phyloP scores from a whole-genome alignment of 164 flowering plant genomes.

The Litsea cubeba region DNA sequence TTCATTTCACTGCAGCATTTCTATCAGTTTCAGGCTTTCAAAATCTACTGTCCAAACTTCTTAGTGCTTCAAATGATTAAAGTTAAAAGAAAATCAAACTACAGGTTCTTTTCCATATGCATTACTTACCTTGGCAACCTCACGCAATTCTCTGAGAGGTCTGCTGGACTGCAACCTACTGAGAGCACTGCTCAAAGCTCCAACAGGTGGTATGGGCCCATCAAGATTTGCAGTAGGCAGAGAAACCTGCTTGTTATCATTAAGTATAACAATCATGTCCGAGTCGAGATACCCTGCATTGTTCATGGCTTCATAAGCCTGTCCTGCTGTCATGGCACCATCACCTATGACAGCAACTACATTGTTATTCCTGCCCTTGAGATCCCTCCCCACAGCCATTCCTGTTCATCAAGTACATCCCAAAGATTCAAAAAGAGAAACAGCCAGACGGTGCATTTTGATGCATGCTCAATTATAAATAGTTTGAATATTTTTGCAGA shows the following conservation, averaged over 20 bases:
- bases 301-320: conserved; percentile 99
- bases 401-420: conserved; percentile 42
- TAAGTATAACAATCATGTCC: conserved; percentile 93
- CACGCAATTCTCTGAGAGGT: conserved; percentile 89
- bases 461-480: background rate
- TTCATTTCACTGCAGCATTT: too few species aligned
- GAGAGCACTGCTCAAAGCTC: conserved; percentile 95
- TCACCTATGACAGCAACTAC: conserved; percentile 95
- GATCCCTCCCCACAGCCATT: conserved; percentile 96
- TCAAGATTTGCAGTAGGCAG: conserved; percentile 90
- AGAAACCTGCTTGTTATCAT: conserved; percentile 96
- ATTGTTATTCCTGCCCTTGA: conserved; percentile 72
- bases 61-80: too few species aligned
- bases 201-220: conserved; percentile 92
- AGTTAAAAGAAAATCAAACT: too few species aligned
- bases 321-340: conserved; percentile 99
- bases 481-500: background rate
- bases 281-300: conserved; percentile 97
- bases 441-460: background rate
- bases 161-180: conserved; percentile 88
- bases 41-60: too few species aligned
- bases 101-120: conserved; percentile 13
- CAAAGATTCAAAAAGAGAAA: background rate
- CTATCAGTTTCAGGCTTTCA: too few species aligned
- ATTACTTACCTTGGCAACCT: conserved; percentile 84